Evolutionary conservation across 768 basidiomycete species (phyloP).

Genomic region (Amanita exitialis): DNA sequence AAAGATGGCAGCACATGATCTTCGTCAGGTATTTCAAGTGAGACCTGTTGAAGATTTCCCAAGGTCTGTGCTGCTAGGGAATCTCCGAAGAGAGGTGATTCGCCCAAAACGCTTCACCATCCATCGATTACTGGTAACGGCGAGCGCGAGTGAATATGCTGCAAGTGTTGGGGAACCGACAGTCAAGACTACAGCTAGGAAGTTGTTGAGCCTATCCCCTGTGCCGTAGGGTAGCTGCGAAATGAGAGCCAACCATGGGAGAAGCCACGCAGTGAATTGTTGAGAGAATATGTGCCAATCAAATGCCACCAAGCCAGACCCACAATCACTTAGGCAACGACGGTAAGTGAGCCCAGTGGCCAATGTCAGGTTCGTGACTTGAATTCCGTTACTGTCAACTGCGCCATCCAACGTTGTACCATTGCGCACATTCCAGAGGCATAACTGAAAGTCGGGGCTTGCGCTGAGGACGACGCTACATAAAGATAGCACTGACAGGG

Average conservation of each 20-base stretch:
- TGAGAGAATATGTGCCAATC: constrained; percentile 25
- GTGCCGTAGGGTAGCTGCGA: constrained; percentile 41
- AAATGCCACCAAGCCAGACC: constrained; percentile 16
- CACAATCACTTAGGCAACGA: constrained; percentile 12
- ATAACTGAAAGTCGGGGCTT: background rate
- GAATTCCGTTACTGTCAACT: background rate
- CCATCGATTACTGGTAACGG: constrained; percentile 35
- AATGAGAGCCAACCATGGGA: constrained; percentile 38
- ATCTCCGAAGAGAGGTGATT: constrained; percentile 20
- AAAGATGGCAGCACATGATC: constrained; percentile 26
- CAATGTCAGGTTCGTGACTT: background rate
- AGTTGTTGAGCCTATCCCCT: constrained; percentile 26
- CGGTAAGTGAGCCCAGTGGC: background rate
- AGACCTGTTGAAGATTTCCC: constrained; percentile 31
- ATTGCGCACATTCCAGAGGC: background rate
- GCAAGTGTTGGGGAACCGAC: constrained; percentile 36
- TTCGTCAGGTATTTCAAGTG: constrained; percentile 20
- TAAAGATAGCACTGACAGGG: background rate
- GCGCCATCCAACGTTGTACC: constrained; percentile 6
- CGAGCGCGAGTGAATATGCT: constrained; percentile 32
- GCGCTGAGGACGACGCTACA: background rate
- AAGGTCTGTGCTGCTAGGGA: constrained; percentile 23
- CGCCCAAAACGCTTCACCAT: constrained; percentile 21
- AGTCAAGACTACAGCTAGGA: constrained; percentile 30
- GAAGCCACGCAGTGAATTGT: constrained; percentile 32